phyloP scores from a whole-genome alignment of 495 filamentous ascomycete species.

The Lophium mytilinum region DNA sequence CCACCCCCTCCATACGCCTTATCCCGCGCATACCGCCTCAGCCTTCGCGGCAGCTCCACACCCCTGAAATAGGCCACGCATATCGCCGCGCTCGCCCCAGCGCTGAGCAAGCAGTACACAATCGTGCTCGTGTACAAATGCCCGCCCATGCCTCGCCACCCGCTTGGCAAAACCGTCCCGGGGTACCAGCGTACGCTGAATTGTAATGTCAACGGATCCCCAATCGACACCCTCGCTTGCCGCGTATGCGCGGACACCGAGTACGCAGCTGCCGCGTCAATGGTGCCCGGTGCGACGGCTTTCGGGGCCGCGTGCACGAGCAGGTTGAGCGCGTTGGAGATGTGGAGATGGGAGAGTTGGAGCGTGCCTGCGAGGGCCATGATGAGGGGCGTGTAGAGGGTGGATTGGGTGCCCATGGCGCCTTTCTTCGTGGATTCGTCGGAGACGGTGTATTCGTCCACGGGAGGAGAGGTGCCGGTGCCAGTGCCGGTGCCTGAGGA shows the following conservation, averaged over 20 bases:
- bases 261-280: slow-evolving; percentile 82
- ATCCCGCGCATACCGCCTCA: slow-evolving; percentile 38
- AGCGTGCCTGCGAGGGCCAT: slow-evolving; percentile 84
- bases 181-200: slow-evolving; percentile 85
- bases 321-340: slow-evolving; percentile 81
- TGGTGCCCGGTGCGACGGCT: slow-evolving; percentile 49
- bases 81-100: slow-evolving; percentile 45
- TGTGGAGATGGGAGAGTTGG: slow-evolving; percentile 83
- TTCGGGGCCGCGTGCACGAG: slow-evolving; percentile 63
- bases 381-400: slow-evolving; percentile 56
- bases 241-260: slow-evolving; percentile 56
- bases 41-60: slow-evolving; percentile 46
- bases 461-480: slow-evolving; percentile 5
- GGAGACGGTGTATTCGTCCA: slow-evolving; percentile 13
- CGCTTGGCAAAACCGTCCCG: slow-evolving; percentile 53
- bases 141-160: slow-evolving; percentile 51
- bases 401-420: slow-evolving; percentile 30
- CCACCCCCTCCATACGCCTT: slow-evolving; percentile 16
- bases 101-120: slow-evolving; percentile 54
- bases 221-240: slow-evolving; percentile 66
- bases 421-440: slow-evolving; percentile 23
- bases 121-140: slow-evolving; percentile 60
- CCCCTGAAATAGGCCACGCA: slow-evolving; percentile 56
- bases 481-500: background rate
- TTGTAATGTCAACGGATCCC: slow-evolving; percentile 70